Evolutionary conservation across 108 stramenopile genomes (phyloP), one percentile per base, ranked within the genome.

Genomic region (Thalassiosira profunda): DNA sequence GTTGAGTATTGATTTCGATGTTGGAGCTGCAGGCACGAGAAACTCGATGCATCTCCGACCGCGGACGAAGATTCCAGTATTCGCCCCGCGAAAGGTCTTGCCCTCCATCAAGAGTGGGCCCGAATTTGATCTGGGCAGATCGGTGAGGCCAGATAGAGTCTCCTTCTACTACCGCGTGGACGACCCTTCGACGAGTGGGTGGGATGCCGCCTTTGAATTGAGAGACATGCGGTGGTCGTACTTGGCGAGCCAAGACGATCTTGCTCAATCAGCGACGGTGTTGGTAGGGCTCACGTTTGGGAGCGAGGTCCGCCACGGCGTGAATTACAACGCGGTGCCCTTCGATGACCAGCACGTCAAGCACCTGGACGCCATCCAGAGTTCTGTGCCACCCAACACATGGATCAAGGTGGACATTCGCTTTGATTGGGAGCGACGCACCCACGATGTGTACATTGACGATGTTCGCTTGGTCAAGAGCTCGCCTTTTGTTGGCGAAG

Each of bases 351-450:
- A 67, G 17, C 58, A 72, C 29, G 34, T 70, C 31, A 67, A 72
- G 10, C 18, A 35, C 17, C 12, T 80, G 33, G 8, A 44, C 4
- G 49, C 28, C 15, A 66, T 82, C 29, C 33, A 35, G 8, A 18
- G 64, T 3, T 29, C 30, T 0, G 26, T 58, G 30, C 23, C 60
- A 26, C 57, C 52, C 41, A 69, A 62, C 24, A 57, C 48, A n/a
- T 95, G 94, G 94, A 90, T 89, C 56, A 95, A 95, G 68, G 80
- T 96, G 20, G 94, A 96, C 55, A 80, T 96, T 37, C 57, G 67
- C 21, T 60, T 96, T 15, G 63, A 86, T 38, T 96, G 94, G 94
- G 57, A 74, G 18, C 29, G 35, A 18, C 67, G 45, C 37, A 61
- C 57, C 10, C 93, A 92, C 67, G 47, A 65, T 33, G 26, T 93